Conservation (phyloP, 2,329 filamentous ascomycete genomes). For the Aspergillus awamori region DNA sequence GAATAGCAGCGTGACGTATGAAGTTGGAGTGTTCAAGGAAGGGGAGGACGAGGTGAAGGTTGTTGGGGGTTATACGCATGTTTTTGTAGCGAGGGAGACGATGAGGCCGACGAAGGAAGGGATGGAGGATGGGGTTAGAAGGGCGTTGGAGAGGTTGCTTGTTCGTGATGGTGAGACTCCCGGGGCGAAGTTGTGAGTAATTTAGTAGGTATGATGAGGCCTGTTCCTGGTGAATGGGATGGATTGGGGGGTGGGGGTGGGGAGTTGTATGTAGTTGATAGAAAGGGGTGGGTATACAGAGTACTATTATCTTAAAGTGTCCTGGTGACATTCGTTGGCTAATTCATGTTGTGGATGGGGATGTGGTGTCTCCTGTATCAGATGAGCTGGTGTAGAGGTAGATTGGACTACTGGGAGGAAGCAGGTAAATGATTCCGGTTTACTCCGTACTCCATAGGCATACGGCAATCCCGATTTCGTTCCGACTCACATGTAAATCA, state of each 20-base stretch:
- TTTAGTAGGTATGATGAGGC: background rate
- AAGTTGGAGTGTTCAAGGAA: slow-evolving; percentile 81
- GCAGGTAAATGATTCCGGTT: too few relatives aligned
- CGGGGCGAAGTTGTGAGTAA: background rate
- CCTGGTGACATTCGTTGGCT: background rate
- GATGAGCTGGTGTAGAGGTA: background rate
- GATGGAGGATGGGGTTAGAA: slow-evolving; percentile 45
- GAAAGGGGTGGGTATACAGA: too few relatives aligned
- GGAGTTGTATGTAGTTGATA: background rate
- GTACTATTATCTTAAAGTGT: background rate
- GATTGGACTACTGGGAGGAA: too few relatives aligned
- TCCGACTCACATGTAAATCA: too few relatives aligned
- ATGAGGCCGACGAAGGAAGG: slow-evolving; percentile 68
- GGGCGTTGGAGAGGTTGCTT: slow-evolving; percentile 61
- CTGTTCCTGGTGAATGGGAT: background rate
- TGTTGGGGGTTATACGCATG: slow-evolving; percentile 83
- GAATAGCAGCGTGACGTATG: slow-evolving; percentile 84
- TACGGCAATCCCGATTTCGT: too few relatives aligned
- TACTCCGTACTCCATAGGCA: too few relatives aligned
- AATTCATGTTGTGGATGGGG: background rate
- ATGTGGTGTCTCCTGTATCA: background rate
- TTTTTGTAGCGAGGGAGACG: slow-evolving; percentile 78
- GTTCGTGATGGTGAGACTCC: slow-evolving; percentile 26
- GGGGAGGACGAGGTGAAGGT: slow-evolving; percentile 75
- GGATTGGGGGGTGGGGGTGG: background rate